Percentiles rank a stretch among this genome's conserved stretches.
phyloP scores from a whole-genome alignment of 2,329 filamentous ascomycete species.

The Rhynchosporium secalis region DNA sequence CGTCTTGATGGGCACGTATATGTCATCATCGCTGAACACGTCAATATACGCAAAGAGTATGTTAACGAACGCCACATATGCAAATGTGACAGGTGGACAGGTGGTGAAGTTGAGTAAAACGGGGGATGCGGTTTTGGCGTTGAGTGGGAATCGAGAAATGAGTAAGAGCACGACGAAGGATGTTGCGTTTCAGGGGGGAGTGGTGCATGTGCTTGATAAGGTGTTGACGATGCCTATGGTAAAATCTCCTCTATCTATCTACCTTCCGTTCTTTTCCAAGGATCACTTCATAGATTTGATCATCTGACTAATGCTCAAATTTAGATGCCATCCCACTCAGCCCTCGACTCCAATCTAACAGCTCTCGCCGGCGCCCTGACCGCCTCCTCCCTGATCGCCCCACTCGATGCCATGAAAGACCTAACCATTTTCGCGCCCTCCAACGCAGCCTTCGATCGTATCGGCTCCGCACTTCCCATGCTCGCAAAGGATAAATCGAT shows the following conservation, averaged over 20 bases:
- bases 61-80: conserved; percentile 44
- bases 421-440: conserved; percentile 49
- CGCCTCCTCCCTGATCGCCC: conserved; percentile 36
- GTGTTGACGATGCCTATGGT: conserved; percentile 47
- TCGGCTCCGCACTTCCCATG: conserved; percentile 35
- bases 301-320: neutral
- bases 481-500: conserved; percentile 31
- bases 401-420: conserved; percentile 46
- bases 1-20: conserved; percentile 33
- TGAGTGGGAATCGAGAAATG: conserved; percentile 36
- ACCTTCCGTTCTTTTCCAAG: neutral
- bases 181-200: conserved; percentile 51
- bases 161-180: conserved; percentile 39
- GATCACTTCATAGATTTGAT: no score
- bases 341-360: conserved; percentile 40
- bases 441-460: conserved; percentile 39
- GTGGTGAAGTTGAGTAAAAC: conserved; percentile 44
- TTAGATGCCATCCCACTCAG: conserved; percentile 38
- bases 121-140: conserved; percentile 43
- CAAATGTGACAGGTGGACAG: conserved; percentile 52
- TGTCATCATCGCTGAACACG: conserved; percentile 27
- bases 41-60: conserved; percentile 46
- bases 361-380: conserved; percentile 39
- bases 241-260: neutral
- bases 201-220: conserved; percentile 52